Evolutionary conservation across 257 asterid species (phyloP).

Genomic region (Parsonsia alboflavescens): DNA sequence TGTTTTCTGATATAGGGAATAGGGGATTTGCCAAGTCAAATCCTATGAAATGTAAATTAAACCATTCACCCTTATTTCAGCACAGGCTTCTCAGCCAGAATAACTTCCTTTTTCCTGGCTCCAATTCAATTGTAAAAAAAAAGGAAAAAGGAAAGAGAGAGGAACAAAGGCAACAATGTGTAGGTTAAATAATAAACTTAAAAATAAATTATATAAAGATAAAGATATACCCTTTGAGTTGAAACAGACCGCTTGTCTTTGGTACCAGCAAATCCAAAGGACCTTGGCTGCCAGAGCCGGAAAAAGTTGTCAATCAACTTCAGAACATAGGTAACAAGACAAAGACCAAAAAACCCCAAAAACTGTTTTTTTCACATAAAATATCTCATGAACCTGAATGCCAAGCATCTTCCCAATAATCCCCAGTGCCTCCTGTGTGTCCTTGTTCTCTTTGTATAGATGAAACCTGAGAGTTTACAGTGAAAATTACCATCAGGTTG

Average conservation of each 20-base stretch:
- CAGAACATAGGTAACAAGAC: neutral
- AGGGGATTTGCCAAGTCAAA: no score
- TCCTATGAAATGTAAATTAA: no score
- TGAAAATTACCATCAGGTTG: constrained; percentile 20
- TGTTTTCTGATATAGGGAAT: no score
- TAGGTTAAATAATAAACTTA: no score
- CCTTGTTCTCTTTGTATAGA: constrained; percentile 98
- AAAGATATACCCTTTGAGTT: constrained; percentile 72
- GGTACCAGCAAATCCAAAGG: constrained; percentile 95
- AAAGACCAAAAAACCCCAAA: neutral
- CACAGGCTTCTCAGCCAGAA: no score
- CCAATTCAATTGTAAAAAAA: no score
- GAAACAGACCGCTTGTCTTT: constrained; percentile 90
- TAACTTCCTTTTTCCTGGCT: no score
- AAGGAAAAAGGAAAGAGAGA: neutral
- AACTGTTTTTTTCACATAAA: neutral
- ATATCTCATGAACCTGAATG: constrained; percentile 54
- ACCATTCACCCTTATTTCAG: no score
- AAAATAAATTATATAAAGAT: neutral
- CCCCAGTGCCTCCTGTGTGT: constrained; percentile 90
- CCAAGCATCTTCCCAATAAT: constrained; percentile 91
- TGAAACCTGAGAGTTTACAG: constrained; percentile 53
- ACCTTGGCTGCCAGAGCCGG: constrained; percentile 75
- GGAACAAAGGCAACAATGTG: neutral
- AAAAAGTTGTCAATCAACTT: constrained; percentile 20